Evolutionary conservation across 371 early-diverging fungal genomes (phyloP).

Genomic region (Lichtheimia hyalospora): DNA sequence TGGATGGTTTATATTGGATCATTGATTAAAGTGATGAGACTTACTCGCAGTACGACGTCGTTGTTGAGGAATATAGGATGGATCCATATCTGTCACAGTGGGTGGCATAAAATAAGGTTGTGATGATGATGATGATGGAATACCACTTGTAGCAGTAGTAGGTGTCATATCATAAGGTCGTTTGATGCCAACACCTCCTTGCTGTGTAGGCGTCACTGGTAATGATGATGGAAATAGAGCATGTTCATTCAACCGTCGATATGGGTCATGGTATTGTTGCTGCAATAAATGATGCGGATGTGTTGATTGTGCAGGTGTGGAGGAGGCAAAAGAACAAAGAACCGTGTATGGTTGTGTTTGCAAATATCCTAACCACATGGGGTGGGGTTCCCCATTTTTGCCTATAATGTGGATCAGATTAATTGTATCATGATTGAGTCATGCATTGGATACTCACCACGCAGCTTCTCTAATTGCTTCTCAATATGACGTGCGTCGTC

Average conservation of each 20-base stretch:
- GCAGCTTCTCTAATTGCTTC: conserved; percentile 57
- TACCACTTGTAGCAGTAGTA: no score
- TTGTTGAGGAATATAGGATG: conserved; percentile 37
- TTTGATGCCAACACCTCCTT: no score
- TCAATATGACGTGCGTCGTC: conserved; percentile 61
- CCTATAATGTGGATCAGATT: neutral
- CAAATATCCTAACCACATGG: conserved; percentile 40
- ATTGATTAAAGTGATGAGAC: neutral
- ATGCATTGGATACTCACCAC: no score
- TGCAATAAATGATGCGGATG: conserved; percentile 1
- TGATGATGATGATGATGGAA: conserved; percentile 3
- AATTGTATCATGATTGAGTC: no score
- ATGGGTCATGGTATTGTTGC: neutral
- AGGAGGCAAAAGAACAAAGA: conserved; percentile 21
- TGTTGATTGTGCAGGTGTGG: conserved; percentile 1
- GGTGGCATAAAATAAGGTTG: conserved; percentile 25
- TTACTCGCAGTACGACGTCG: conserved; percentile 36
- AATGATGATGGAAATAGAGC: neutral
- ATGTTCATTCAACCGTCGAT: neutral
- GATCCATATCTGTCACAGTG: conserved; percentile 29
- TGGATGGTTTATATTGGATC: no score
- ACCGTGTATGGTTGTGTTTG: conserved; percentile 33
- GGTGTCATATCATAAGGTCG: no score
- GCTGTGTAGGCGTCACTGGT: neutral
- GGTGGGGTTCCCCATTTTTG: conserved; percentile 44